Base-by-base conservation (phyloP, 768 basidiomycete genomes). In the Russula emetica region DNA sequence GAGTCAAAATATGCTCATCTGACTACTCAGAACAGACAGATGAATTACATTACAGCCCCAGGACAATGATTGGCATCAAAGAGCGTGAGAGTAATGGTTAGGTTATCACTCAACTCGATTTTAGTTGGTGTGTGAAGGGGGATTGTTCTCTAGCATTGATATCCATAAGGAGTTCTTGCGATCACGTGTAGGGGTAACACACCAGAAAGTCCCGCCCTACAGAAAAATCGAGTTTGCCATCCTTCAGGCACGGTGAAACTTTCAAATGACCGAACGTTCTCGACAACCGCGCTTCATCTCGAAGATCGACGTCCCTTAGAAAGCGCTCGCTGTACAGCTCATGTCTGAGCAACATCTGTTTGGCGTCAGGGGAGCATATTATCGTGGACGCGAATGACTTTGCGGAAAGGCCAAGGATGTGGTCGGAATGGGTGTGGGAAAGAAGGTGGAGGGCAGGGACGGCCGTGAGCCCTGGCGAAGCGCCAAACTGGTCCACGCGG, bases 41-140 rank as follows among this genome's bases (percentile, higher is more conserved):
- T 26, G 10, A 75, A 85, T 30, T 70, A 94, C 94, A 98, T 96
- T 47, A 93, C 87, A 0, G 94, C 88, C 0, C 95, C 95, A 13
- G 93, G 95, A 72, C 94, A 97, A 72, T 98, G 95, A 70, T 97
- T 97, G 0, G 95, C 95, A 70, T 95, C 91, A 9, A 97, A 74
- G 11, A 90, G 79, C 0, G 93, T 95, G 61, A 97, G 80, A 0
- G 80, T 85, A 11, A 96, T 87, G 4, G 71, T 73, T 68, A 86
- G 82, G 9, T 76, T 76, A 26, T 80, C 75, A 5, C 79, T 81
- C 20, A 95, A 72, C 40, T 85, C 82, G 34, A 87, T 78, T 36
- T 71, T 62, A 0, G 84, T 88, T 0, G 93, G 91, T 3, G 79
- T 80, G 62, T 92, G 79, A 58, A 90, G 70, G 0, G 84, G 82